Percentiles rank a stretch among this genome's conserved stretches.
phyloP scores from a whole-genome alignment of 1,284 basidiomycete genomes.

The Pisolithus thermaeus region DNA sequence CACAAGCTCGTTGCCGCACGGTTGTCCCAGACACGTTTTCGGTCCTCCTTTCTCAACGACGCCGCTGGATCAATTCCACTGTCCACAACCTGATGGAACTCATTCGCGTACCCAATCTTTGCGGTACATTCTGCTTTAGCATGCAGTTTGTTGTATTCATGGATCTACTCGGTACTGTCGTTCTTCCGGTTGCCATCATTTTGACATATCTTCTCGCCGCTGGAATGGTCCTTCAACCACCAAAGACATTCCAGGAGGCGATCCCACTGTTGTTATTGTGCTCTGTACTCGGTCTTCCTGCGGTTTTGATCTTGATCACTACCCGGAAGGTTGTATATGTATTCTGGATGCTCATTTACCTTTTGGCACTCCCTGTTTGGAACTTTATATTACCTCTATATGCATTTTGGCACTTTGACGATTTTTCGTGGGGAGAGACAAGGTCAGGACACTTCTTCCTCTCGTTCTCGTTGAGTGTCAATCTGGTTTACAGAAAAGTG shows the following conservation, averaged over 20 bases:
- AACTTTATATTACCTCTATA: constrained; percentile 93
- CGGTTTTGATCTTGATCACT: constrained; percentile 87
- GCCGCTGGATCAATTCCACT: constrained; percentile 99
- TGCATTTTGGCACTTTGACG: constrained; percentile 99
- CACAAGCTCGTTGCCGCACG: constrained; percentile 92
- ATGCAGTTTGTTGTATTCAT: constrained; percentile 99
- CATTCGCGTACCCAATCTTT: constrained; percentile 92
- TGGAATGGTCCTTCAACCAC: constrained; percentile 77
- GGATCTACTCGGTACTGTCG: constrained; percentile 95
- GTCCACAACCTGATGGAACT: constrained; percentile 99
- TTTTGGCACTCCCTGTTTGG: constrained; percentile 90
- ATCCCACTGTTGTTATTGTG: constrained; percentile 91
- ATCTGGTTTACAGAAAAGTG: constrained; percentile 67
- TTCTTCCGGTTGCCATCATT: constrained; percentile 90
- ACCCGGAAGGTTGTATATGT: constrained; percentile 94
- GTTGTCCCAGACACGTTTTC: constrained; percentile 95
- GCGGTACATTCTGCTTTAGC: constrained; percentile 93
- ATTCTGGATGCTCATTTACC: constrained; percentile 96
- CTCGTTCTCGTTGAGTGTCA: constrained; percentile 11
- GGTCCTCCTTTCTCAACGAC: constrained; percentile 91
- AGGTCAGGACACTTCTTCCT: constrained; percentile 46
- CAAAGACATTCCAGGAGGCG: constrained; percentile 82
- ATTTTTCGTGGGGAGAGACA: constrained; percentile 99
- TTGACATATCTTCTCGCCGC: constrained; percentile 89
- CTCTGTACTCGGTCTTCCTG: constrained; percentile 91